Base-by-base conservation (phyloP, 2,329 filamentous ascomycete genomes). In the Colletotrichum lindemuthianum region DNA sequence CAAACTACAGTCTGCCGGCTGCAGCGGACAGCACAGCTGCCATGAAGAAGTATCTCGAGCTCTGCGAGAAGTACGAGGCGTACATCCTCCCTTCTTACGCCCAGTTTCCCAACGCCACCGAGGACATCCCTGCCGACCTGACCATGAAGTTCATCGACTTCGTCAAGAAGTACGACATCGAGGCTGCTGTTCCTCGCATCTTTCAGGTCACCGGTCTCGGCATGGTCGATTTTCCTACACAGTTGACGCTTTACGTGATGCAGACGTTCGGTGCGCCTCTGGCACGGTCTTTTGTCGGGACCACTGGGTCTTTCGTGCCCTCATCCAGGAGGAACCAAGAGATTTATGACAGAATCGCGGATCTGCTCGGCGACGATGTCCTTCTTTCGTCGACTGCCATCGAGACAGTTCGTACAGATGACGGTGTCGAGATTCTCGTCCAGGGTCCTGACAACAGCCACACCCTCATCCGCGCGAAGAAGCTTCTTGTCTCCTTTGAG, bases 241-340 rank as follows among this genome's bases (percentile, higher is more conserved):
- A 75, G 10, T 75, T 78, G n/a, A 80, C 80, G 1, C 59, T 86
- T 7, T 82, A 82, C 67, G 74, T 83, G 12, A 75, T 84, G 66
- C 80, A 82, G 65, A 72, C 72, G 3, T 78, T 79, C 52, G 75
- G 75, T 6, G 72, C 70, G 9, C 73, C 69, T n/a, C 77, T 80
- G 66, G 69, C 74, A 2, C 70, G 74, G 13, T 72, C 71, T 3
- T 70, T 80, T 16, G 69, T 73, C 44, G 74, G 70, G 8, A 67
- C 65, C 3, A 70, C 72, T 36, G 63, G 72, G 8, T 70, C 72
- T 5, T 77, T 75, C 15, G 72, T 74, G 2, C 74, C 78, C 2
- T 68, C 64, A 1, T 78, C 77, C 7, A 69, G 72, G 48, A 72
- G 73, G 37, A 78, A 80, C 68, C 77, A 78, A 53, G 75, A 78